A percentile compares a stretch with the other conserved stretches of the same genome.
phyloP scores from a whole-genome alignment of 2,329 filamentous ascomycete genomes.

The Cordyceps tenuipes region DNA sequence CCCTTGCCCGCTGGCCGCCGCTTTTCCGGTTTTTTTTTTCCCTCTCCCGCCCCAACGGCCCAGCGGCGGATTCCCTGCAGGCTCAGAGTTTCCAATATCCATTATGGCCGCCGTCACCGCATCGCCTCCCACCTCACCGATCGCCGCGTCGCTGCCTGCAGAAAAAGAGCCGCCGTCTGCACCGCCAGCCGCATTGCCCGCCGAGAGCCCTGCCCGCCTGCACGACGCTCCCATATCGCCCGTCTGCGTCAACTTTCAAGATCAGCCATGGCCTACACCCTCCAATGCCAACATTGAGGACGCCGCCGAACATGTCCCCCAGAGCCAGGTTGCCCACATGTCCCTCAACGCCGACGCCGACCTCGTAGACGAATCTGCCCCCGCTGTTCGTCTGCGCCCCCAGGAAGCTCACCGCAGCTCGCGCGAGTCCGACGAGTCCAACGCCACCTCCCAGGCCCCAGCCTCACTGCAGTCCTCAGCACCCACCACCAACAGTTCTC shows the following conservation, averaged over 20 bases:
- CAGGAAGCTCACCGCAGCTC: conserved; percentile 39
- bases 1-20: not conserved
- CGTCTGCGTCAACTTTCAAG: conserved; percentile 45
- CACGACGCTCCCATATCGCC: conserved; percentile 47
- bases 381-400: conserved; percentile 24
- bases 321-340: not conserved
- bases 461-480: conserved; percentile 44
- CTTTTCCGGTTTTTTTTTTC: not conserved
- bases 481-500: conserved; percentile 47
- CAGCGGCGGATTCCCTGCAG: conserved; percentile 10
- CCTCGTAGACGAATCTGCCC: conserved; percentile 19
- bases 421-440: conserved; percentile 44
- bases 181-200: conserved; percentile 12
- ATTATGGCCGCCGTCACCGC: conserved; percentile 19
- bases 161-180: conserved; percentile 29
- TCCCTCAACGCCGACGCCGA: not conserved
- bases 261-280: conserved; percentile 44
- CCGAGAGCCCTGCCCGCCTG: conserved; percentile 32
- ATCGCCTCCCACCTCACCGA: conserved; percentile 23
- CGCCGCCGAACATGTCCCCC: conserved; percentile 18
- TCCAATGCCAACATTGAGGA: conserved; percentile 45
- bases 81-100: conserved; percentile 11
- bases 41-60: not conserved
- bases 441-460: conserved; percentile 39
- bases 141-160: conserved; percentile 18